These are phyloP conservation scores for Pseudonectria foliicola DNA, from an alignment of 2,329 filamentous ascomycete genomes.

Conservation along the genomic window DNA sequence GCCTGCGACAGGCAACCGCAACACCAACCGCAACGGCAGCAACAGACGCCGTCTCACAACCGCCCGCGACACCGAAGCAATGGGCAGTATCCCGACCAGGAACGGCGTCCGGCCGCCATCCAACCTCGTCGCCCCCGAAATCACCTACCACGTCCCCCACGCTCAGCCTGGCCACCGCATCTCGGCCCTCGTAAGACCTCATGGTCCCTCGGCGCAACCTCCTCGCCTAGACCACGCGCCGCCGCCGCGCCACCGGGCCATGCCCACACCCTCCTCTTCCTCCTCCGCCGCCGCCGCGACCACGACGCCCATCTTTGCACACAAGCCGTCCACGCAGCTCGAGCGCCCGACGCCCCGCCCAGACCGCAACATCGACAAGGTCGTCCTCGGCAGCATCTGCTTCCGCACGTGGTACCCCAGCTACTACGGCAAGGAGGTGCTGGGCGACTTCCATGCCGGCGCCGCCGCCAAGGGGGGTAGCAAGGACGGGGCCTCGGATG, in stretches of 20 bases:
- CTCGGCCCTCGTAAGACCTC: conserved; percentile 27
- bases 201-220: conserved; percentile 26
- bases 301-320: conserved; percentile 28
- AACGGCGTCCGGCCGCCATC: conserved; percentile 25
- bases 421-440: conserved; percentile 70
- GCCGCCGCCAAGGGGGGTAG: conserved; percentile 18
- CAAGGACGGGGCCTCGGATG: conserved; percentile 16
- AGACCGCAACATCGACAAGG: conserved; percentile 77
- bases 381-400: conserved; percentile 74
- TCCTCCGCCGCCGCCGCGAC: too few species aligned
- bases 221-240: conserved; percentile 23
- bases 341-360: conserved; percentile 33
- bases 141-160: conserved; percentile 33
- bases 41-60: background rate
- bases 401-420: conserved; percentile 92
- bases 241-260: background rate
- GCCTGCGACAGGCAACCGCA: conserved; percentile 9
- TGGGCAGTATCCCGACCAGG: conserved; percentile 16
- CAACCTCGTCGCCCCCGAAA: conserved; percentile 33
- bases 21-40: too few species aligned
- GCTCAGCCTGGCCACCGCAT: conserved; percentile 19
- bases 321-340: conserved; percentile 26
- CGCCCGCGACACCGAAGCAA: conserved; percentile 8
- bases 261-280: conserved; percentile 3
- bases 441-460: conserved; percentile 41